Base-by-base conservation (phyloP, 352 stramenopile species). In the Aphanomyces invadans region DNA sequence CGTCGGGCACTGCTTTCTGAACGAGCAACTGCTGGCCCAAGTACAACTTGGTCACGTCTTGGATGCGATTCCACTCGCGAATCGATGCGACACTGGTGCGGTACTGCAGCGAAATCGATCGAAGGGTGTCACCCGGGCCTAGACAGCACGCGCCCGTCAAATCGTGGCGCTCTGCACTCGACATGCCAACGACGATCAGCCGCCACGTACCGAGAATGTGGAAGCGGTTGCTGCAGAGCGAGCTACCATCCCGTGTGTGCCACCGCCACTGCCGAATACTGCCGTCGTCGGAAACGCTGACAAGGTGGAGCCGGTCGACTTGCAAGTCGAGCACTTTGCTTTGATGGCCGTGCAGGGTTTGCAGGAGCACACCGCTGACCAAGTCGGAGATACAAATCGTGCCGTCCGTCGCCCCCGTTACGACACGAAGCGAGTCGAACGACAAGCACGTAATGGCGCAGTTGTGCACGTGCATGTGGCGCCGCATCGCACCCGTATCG, bases 21-120 rank as follows among this genome's bases (percentile, higher is more conserved):
- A 92, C 83, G 17, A 89, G 67, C 4, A 90, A 73, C 42, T 92
- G 90, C 57, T 92, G 83, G 3, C 83, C 83, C 15, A 90, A 54
- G 54, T 92, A 90, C 32, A 78, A 71, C 39, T 89, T 86, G 25
- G 76, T 86, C 28, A 80, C 86, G 52, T 92, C 80, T 0, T 77
- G 64, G 3, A 92, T 68, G 2, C 76, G 74, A 61, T 92, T 92
- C 83, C 83, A 90, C 26, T 74, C 56, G 4, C 90, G 73, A 25
- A 92, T 36, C 19, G 87, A 76, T 11, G 87, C 70, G 23, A 86
- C 83, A 15, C 80, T 92, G 3, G 80, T 80, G 36, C 76, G 83
- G n/a, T 92, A 92, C 61, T 83, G 83, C 29, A 92, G 73, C 49
- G 81, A 92, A 4, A 92, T 54, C 11, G 80, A 87, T 10, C 77